Conservation (phyloP, 106 monocot genomes). For the Vanilla planifolia region DNA sequence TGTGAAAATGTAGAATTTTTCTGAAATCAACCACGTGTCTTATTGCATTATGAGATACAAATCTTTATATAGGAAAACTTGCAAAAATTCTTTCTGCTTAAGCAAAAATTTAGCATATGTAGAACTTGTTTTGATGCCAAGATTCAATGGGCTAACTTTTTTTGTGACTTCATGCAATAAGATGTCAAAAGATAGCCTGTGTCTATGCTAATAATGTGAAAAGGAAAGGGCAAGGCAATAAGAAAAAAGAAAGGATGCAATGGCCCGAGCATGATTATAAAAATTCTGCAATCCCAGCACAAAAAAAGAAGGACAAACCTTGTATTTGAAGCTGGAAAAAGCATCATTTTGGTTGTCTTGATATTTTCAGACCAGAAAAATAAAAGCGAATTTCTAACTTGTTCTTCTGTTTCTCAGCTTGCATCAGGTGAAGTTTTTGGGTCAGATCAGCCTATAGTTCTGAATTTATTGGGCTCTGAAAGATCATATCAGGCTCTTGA, state of each 20-base stretch:
- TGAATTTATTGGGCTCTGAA: conserved; percentile 87
- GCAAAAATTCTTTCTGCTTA: neutral
- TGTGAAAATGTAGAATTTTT: neutral
- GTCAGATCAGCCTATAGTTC: conserved; percentile 80
- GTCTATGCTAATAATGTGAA: neutral
- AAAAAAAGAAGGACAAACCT: no score
- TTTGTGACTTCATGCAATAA: neutral
- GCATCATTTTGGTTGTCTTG: neutral
- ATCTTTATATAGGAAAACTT: no score
- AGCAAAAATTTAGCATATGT: neutral
- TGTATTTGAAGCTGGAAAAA: neutral
- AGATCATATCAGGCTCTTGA: conserved; percentile 94
- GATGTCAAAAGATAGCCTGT: neutral
- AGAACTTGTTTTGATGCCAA: neutral
- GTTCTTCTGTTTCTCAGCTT: conserved; percentile 43
- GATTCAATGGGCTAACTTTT: no score
- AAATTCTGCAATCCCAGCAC: neutral
- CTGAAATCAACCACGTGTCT: neutral
- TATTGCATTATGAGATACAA: no score
- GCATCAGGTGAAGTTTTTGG: conserved; percentile 99
- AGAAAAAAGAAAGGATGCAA: no score
- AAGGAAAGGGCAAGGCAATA: neutral
- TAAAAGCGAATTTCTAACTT: neutral
- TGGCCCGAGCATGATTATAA: no score
- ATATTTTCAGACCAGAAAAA: neutral